phyloP scores from a whole-genome alignment of 495 filamentous ascomycete species.

The Penicillium paxilli region DNA sequence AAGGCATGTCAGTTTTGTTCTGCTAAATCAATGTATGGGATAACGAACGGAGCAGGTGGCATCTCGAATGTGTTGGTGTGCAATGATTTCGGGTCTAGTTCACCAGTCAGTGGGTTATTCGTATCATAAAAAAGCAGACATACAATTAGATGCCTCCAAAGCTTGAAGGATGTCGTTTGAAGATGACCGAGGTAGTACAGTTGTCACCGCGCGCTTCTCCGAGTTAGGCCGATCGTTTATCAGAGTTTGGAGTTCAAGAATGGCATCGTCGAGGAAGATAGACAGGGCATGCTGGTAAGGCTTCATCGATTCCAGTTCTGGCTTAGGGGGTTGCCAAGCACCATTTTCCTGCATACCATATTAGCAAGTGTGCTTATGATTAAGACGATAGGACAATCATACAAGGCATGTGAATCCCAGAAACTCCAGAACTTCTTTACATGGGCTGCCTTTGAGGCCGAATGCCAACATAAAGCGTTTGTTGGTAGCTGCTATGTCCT shows the following conservation, averaged over 20 bases:
- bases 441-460: slow-evolving; percentile 55
- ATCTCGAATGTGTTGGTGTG: slow-evolving; percentile 35
- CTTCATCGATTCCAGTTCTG: slow-evolving; percentile 30
- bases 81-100: slow-evolving; percentile 31
- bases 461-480: slow-evolving; percentile 72
- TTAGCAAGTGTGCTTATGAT: slow-evolving; percentile 12
- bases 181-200: slow-evolving; percentile 26
- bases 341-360: slow-evolving; percentile 27
- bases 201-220: slow-evolving; percentile 44
- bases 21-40: neutral
- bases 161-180: slow-evolving; percentile 42
- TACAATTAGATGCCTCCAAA: slow-evolving; percentile 53
- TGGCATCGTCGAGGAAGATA: slow-evolving; percentile 55
- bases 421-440: slow-evolving; percentile 60
- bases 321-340: slow-evolving; percentile 49
- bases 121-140: slow-evolving; percentile 8
- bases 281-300: slow-evolving; percentile 47
- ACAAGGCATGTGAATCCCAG: slow-evolving; percentile 55
- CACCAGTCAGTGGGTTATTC: neutral
- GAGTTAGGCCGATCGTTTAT: slow-evolving; percentile 41
- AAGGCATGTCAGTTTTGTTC: slow-evolving; percentile 9
- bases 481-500: slow-evolving; percentile 64
- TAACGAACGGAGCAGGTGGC: slow-evolving; percentile 36
- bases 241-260: slow-evolving; percentile 51
- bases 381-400: neutral